Evolutionary conservation across 208 protist species (phyloP), one percentile per base, ranked within the genome.

Genomic region (Leishmania aethiopica): DNA sequence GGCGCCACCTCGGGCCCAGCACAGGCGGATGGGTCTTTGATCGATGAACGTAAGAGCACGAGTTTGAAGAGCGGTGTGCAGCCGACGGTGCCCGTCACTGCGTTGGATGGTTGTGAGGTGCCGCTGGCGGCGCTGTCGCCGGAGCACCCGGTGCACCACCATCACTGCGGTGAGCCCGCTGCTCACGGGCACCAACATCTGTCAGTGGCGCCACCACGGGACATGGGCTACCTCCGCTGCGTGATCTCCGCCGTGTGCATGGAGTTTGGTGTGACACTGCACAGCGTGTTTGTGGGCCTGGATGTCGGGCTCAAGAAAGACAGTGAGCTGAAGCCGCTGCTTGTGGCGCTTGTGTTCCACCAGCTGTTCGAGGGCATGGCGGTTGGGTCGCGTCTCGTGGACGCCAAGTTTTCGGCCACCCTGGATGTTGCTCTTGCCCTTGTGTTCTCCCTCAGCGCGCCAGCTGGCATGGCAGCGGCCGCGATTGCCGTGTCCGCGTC

Each of bases 281-380:
- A 96, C 84, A 96, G 92, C 71, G 62, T 96, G 37, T 96, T 96
- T 75, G 84, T 96, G 11, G 92, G 92, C 40, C 13, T 96, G 8
- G 77, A 89, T 3, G 78, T 96, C 11, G 92, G 91, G 22, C 82
- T 94, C n/a, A 85, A 84, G 1, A 86, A 69, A 4, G 87, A 94
- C 75, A 53, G 40, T 28, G 88, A 92, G 53, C 86, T 92, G 47
- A 86, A 84, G 66, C 81, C 84, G 59, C 83, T 96, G 35, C 70
- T 93, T 53, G 77, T 94, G 32, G 92, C 92, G 17, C 76, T 94
- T 19, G 81, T 87, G 74, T 93, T 95, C 73, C 92, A 95, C 69
- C 92, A 95, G 80, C 76, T 93, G 45, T 96, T 96, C 69, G 92
- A 94, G 80, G 92, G 92, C 35, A 88, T 94, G 77, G 88, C 91